phyloP scores from a whole-genome alignment of 2,329 filamentous ascomycete genomes.

The Triangularia setosa region DNA sequence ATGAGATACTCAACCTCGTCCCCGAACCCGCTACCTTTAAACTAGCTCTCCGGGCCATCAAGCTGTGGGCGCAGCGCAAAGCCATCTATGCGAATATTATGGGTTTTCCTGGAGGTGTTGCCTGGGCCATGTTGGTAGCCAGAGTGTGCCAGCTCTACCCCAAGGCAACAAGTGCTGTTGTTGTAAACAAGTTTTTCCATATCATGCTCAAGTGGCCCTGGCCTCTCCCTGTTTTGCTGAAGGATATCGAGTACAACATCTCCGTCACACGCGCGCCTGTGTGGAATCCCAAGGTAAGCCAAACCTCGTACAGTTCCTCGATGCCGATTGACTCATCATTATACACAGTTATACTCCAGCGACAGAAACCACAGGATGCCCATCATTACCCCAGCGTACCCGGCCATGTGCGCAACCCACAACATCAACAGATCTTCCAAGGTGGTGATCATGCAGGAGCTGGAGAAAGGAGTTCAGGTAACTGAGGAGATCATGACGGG shows the following conservation, averaged over 20 bases:
- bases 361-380: conserved; percentile 93
- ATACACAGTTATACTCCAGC: conserved; percentile 64
- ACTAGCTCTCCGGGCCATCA: conserved; percentile 84
- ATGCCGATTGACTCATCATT: conserved; percentile 25
- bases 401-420: conserved; percentile 96
- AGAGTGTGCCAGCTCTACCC: conserved; percentile 95
- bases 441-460: conserved; percentile 76
- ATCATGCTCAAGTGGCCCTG: conserved; percentile 90
- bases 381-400: conserved; percentile 95
- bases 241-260: conserved; percentile 77
- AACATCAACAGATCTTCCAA: conserved; percentile 87
- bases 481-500: conserved; percentile 75
- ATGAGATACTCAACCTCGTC: conserved; percentile 84
- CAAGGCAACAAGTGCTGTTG: conserved; percentile 80
- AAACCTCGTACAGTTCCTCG: neutral
- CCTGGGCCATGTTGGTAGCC: conserved; percentile 97
- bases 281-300: conserved; percentile 85
- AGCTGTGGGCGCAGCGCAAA: conserved; percentile 90
- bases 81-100: conserved; percentile 96
- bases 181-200: conserved; percentile 91
- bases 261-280: conserved; percentile 67
- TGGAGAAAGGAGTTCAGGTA: conserved; percentile 72
- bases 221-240: conserved; percentile 89
- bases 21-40: conserved; percentile 88
- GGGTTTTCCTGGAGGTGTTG: conserved; percentile 93